phyloP scores from a whole-genome alignment of 202 grass and related monocot genomes.

The Eragrostis tef region DNA sequence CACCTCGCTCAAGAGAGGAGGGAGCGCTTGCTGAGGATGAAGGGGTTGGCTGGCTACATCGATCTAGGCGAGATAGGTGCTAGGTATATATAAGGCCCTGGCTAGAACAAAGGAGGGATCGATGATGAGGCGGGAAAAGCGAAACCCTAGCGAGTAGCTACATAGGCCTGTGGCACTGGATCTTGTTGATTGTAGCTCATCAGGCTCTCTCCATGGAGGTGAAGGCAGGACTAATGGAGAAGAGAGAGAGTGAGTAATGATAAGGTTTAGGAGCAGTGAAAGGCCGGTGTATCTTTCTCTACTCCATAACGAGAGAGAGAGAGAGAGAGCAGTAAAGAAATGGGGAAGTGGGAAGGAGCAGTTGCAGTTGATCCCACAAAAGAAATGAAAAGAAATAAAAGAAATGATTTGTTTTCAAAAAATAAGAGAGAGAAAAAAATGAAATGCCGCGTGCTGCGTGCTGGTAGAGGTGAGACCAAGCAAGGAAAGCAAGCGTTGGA shows the following conservation, averaged over 20 bases:
- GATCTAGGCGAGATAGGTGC: background rate
- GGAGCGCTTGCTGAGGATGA: too few relatives aligned
- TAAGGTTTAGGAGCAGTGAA: constrained; percentile 46
- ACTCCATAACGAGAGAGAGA: background rate
- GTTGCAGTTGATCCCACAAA: constrained; percentile 16
- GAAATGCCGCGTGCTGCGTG: constrained; percentile 18
- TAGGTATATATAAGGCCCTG: constrained; percentile 32
- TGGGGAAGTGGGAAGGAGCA: background rate
- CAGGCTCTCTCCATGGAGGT: constrained; percentile 34
- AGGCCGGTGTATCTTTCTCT: constrained; percentile 3
- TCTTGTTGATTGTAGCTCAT: constrained; percentile 12
- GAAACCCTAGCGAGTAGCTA: constrained; percentile 8
- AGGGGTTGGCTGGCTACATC: constrained; percentile 15
- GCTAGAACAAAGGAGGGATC: background rate
- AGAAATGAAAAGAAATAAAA: background rate
- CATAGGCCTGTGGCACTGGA: constrained; percentile 17
- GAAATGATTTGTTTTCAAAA: background rate
- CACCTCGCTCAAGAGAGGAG: background rate
- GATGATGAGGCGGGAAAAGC: background rate
- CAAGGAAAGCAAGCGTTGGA: background rate
- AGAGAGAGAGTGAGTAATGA: constrained; percentile 29
- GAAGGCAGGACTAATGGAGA: background rate
- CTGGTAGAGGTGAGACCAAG: constrained; percentile 49
- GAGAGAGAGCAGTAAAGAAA: background rate
- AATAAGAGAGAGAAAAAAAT: background rate